These are phyloP conservation scores for Physcomitrium patens DNA, from an alignment of 225 moss, liverwort and hornwort genomes.

Conservation along the genomic window DNA sequence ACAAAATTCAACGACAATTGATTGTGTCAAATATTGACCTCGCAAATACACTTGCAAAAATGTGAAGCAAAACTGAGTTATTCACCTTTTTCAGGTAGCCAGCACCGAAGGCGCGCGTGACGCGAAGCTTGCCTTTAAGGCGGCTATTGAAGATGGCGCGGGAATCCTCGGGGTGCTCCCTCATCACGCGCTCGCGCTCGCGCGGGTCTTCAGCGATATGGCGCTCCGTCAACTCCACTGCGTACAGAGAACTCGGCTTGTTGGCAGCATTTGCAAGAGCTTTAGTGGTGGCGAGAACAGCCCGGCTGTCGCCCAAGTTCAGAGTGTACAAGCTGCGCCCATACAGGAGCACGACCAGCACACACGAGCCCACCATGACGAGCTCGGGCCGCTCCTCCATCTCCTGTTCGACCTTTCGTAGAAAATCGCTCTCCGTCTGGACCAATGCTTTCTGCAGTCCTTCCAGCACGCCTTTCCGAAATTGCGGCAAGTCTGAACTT, in stretches of 20 bases:
- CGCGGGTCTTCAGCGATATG: conserved; percentile 67
- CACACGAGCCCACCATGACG: conserved; percentile 93
- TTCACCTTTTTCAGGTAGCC: conserved; percentile 79
- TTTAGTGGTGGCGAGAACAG: conserved; percentile 66
- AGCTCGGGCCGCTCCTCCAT: conserved; percentile 89
- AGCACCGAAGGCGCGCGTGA: conserved; percentile 90
- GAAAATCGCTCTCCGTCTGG: conserved; percentile 70
- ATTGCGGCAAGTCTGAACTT: conserved; percentile 45
- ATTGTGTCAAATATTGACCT: too few relatives aligned
- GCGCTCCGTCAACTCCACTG: conserved; percentile 72
- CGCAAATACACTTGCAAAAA: background rate
- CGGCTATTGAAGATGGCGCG: conserved; percentile 64
- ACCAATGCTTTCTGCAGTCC: conserved; percentile 64
- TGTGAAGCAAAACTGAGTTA: background rate
- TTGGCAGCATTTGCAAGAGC: conserved; percentile 12
- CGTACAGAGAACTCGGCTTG: conserved; percentile 42
- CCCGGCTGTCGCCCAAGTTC: conserved; percentile 89
- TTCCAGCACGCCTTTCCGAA: conserved; percentile 62
- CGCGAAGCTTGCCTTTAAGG: conserved; percentile 82
- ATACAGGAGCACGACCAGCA: conserved; percentile 71
- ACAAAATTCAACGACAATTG: too few relatives aligned
- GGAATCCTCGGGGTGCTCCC: conserved; percentile 78
- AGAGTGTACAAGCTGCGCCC: conserved; percentile 73
- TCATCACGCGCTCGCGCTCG: conserved; percentile 60
- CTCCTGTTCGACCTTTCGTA: conserved; percentile 77